Evolutionary conservation across 345 rosid genomes (phyloP).

Genomic region (Gossypium thurberi): DNA sequence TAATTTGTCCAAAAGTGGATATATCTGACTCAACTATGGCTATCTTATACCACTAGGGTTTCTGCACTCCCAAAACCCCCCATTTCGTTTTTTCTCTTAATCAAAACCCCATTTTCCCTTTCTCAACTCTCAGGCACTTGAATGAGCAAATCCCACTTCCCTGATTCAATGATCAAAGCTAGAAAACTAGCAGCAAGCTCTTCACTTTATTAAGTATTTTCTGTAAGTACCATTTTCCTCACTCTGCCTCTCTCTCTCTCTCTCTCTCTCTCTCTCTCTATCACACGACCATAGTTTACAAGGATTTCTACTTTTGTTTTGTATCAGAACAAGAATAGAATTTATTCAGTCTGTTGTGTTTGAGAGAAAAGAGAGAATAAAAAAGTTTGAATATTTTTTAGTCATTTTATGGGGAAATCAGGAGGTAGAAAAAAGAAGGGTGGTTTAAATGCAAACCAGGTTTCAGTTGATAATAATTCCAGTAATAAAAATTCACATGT

Average conservation of each 20-base stretch:
- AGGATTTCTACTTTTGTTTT: neutral
- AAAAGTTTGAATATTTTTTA: neutral
- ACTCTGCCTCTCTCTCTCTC: neutral
- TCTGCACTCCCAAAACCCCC: neutral
- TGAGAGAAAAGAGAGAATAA: neutral
- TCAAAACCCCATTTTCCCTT: too few species aligned
- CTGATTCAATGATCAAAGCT: neutral
- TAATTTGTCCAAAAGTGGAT: neutral
- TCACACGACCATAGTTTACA: neutral
- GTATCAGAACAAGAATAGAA: neutral
- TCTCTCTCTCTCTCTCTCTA: neutral
- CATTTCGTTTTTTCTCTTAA: neutral
- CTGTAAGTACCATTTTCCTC: neutral
- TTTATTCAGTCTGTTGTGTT: neutral
- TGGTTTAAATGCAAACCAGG: slow-evolving; percentile 38
- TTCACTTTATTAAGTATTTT: neutral
- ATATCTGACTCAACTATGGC: too few species aligned
- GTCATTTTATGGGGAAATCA: slow-evolving; percentile 67
- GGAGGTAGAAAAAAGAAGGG: slow-evolving; percentile 77
- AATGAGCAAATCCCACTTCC: neutral
- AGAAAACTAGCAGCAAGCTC: neutral
- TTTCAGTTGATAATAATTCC: slow-evolving; percentile 27
- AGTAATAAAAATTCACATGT: slow-evolving; percentile 30
- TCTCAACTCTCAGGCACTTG: neutral
- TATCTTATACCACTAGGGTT: neutral